Percentiles rank a stretch among this genome's conserved stretches.
Evolutionary conservation across 2,329 filamentous ascomycete genomes (phyloP).

Genomic region (Sporothrix curviconia): DNA sequence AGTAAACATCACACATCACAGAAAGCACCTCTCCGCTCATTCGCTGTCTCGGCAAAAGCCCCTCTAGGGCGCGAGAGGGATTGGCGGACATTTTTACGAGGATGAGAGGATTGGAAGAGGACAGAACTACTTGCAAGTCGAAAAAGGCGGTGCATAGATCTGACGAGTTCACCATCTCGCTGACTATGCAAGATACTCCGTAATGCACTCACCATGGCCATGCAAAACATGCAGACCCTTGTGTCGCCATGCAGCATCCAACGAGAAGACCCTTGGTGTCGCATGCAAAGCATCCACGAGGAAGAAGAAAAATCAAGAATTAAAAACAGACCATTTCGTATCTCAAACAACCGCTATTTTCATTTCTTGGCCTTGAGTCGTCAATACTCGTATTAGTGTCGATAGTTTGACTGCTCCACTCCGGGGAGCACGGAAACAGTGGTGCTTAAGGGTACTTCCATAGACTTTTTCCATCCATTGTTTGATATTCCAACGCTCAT

Average conservation of each 20-base stretch:
- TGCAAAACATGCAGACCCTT: too few relatives aligned
- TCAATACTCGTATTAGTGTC: too few relatives aligned
- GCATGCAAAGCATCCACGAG: too few relatives aligned
- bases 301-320: not conserved
- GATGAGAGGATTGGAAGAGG: not conserved
- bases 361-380: not conserved
- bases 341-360: not conserved
- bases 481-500: too few relatives aligned
- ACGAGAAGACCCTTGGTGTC: too few relatives aligned
- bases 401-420: too few relatives aligned
- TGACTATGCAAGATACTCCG: too few relatives aligned
- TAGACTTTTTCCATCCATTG: not conserved
- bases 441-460: not conserved
- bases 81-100: too few relatives aligned
- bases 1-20: not conserved
- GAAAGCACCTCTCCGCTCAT: not conserved
- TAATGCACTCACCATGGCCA: too few relatives aligned
- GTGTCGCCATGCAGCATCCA: too few relatives aligned
- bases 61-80: not conserved
- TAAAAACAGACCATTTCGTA: not conserved
- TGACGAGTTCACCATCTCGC: too few relatives aligned
- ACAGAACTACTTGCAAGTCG: not conserved
- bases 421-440: not conserved
- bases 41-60: not conserved
- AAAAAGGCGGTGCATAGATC: not conserved